Evolutionary conservation across 345 rosid genomes (phyloP), one percentile per base, ranked within the genome.

Genomic region (Salix viminalis): DNA sequence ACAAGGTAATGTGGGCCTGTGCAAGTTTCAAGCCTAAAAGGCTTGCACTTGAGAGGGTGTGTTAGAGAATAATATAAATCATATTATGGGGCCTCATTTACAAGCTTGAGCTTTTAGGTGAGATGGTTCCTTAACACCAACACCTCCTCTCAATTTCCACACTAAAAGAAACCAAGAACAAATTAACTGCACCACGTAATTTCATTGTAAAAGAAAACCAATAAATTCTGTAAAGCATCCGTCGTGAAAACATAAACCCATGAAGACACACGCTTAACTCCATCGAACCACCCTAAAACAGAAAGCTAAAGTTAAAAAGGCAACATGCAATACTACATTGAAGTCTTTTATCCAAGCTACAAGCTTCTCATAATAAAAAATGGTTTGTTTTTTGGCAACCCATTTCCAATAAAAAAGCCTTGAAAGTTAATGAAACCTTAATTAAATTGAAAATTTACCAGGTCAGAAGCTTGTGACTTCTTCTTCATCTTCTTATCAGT

Each of bases 401-500:
- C 28, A n/a, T 56, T 56, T 10, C 62, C n/a, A 21, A 1, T 1
- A 48, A n/a, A 32, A 9, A 76, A 5, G 14, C 23, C 19, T 23
- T 18, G 44, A 32, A 15, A 26, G n/a, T 4, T 8, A 56, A n/a
- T 65, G 28, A 18, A 16, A 65, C 32, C 18, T 30, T 15, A 19
- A 65, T 37, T 41, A 34, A 16, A 61, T 4, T 23, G 21, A 32
- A 36, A 5, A 26, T 36, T 67, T 50, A 80, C 84, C 15, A 75
- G 78, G 46, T 72, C 74, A 54, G 89, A 67, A 74, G 87, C 61
- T 78, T 79, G 86, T 4, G 87, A 77, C 30, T 24, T 39, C 81
- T 13, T 37, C 81, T 85, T 90, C 75, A 81, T 61, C 77, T 88
- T 91, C 86, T 89, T 93, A 82, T 88, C 97, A 46, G 85, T 89